Evolutionary conservation across 2,329 filamentous ascomycete species (phyloP).

Genomic region (Ascosphaera apis): DNA sequence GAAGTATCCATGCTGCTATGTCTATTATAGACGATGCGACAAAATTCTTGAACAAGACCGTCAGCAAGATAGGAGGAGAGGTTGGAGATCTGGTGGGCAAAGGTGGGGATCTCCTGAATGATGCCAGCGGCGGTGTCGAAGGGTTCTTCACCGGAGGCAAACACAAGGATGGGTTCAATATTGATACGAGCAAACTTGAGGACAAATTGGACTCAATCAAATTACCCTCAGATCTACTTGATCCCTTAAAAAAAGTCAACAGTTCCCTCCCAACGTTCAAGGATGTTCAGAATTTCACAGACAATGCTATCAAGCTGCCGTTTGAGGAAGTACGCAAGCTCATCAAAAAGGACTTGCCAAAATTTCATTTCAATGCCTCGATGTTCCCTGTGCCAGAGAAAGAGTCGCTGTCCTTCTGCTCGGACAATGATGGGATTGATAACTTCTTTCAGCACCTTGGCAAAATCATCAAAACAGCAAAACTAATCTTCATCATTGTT

Average conservation of each 20-base stretch:
- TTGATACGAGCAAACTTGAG: constrained; percentile 45
- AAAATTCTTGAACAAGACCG: constrained; percentile 34
- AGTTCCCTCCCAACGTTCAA: constrained; percentile 59
- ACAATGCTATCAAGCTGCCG: constrained; percentile 48
- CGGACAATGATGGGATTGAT: constrained; percentile 57
- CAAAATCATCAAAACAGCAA: constrained; percentile 41
- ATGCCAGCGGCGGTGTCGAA: background rate
- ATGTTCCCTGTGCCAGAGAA: constrained; percentile 68
- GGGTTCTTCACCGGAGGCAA: constrained; percentile 24
- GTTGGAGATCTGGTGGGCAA: constrained; percentile 17
- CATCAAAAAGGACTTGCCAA: constrained; percentile 46
- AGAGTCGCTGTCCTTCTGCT: constrained; percentile 67
- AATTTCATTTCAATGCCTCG: constrained; percentile 54
- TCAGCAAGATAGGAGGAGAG: constrained; percentile 23
- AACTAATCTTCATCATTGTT: constrained; percentile 53
- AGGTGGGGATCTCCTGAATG: constrained; percentile 33
- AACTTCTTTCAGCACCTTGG: constrained; percentile 60
- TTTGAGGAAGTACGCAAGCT: constrained; percentile 58
- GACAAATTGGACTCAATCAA: constrained; percentile 45
- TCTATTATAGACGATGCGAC: constrained; percentile 36
- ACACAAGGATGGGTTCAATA: constrained; percentile 21
- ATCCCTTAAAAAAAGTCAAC: constrained; percentile 50
- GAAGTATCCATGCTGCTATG: constrained; percentile 49
- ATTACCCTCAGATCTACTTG: constrained; percentile 43
- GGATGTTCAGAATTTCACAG: constrained; percentile 61